Conservation (phyloP, 164 flowering plant genomes). For the Aristolochia fimbriata region DNA sequence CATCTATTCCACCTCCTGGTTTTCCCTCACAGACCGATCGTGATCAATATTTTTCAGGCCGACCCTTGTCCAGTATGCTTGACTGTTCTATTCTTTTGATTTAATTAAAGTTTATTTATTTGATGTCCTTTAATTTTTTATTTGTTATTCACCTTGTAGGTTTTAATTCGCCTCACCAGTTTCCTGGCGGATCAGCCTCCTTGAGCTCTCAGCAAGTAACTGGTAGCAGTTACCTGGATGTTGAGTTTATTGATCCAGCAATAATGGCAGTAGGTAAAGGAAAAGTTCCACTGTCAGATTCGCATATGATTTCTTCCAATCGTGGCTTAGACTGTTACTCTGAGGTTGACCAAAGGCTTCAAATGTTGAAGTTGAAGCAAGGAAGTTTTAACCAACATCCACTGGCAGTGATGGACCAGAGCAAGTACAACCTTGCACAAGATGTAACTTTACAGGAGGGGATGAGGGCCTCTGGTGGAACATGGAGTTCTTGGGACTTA, state of each 20-base stretch:
- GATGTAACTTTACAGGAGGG: constrained; percentile 7
- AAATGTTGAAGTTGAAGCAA: constrained; percentile 5
- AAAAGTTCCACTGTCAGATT: constrained; percentile 26
- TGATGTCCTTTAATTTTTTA: background rate
- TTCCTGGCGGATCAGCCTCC: constrained; percentile 3
- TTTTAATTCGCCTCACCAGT: constrained; percentile 1
- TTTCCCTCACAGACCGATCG: constrained; percentile 5
- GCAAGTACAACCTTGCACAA: constrained; percentile 5
- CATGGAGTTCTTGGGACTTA: constrained; percentile 3
- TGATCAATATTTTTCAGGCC: background rate
- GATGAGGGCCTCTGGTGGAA: constrained; percentile 2
- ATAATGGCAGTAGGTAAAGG: constrained; percentile 80
- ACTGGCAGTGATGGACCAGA: constrained; percentile 5
- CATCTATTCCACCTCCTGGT: constrained; percentile 7
- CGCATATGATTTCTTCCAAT: constrained; percentile 2
- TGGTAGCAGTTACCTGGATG: constrained; percentile 15
- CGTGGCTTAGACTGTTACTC: constrained; percentile 4
- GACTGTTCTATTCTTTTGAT: background rate
- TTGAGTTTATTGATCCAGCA: constrained; percentile 42
- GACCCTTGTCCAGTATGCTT: constrained; percentile 2
- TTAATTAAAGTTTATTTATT: too few relatives aligned
- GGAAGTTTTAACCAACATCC: constrained; percentile 2
- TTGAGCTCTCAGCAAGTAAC: constrained; percentile 1
- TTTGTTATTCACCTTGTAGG: background rate
- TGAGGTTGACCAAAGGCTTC: constrained; percentile 8